phyloP scores from a whole-genome alignment of 192 early-diverging fungal genomes.

The Coemansia sp. region DNA sequence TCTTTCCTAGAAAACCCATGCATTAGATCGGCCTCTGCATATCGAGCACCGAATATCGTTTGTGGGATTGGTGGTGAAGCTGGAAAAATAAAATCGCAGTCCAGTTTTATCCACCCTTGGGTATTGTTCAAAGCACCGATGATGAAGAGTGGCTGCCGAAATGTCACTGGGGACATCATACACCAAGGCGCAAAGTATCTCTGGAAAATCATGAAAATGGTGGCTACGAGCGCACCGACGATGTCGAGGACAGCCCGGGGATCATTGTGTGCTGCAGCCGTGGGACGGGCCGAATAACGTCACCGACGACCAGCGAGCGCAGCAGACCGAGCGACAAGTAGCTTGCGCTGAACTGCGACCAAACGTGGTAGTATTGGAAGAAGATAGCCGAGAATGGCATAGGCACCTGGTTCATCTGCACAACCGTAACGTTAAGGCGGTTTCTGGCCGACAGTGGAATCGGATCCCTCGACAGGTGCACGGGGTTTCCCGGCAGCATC shows the following conservation, averaged over 20 bases:
- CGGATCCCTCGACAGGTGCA: conserved; percentile 41
- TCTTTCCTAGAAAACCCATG: too few relatives aligned
- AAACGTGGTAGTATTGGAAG: conserved; percentile 89
- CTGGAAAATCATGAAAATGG: too few relatives aligned
- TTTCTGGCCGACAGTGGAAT: conserved; percentile 39
- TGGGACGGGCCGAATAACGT: conserved; percentile 77
- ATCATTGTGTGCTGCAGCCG: conserved; percentile 78
- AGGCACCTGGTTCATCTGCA: conserved; percentile 62
- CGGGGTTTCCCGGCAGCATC: conserved; percentile 38
- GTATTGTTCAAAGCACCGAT: too few relatives aligned
- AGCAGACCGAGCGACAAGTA: conserved; percentile 78
- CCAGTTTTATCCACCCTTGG: too few relatives aligned
- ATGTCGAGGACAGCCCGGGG: conserved; percentile 41
- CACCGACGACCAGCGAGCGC: conserved; percentile 72
- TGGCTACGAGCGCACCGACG: too few relatives aligned
- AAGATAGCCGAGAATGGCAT: conserved; percentile 76
- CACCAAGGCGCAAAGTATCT: too few relatives aligned
- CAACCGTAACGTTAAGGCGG: conserved; percentile 40
- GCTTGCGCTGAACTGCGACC: conserved; percentile 70
- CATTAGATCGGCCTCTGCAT: too few relatives aligned
- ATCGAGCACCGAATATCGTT: too few relatives aligned
- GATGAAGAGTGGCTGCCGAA: too few relatives aligned
- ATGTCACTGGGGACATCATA: too few relatives aligned
- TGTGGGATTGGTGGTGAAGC: too few relatives aligned
- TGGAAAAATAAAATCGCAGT: too few relatives aligned